Evolutionary conservation across 169 alveolate genomes (phyloP), one percentile per base, ranked within the genome.

Genomic region (Plasmodium gaboni): DNA sequence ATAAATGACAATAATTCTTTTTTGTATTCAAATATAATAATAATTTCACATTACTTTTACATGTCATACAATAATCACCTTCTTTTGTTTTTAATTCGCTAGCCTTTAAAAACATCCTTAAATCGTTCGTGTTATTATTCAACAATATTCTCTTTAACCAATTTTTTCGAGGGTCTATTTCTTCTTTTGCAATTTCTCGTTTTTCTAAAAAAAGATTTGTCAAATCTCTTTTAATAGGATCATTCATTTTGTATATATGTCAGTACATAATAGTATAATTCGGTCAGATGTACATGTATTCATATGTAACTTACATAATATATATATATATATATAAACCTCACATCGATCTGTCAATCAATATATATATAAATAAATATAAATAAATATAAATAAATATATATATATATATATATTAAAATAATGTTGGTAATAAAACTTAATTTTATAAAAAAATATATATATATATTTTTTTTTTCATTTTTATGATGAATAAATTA

Each of bases 61-160:
- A 78, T 64, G 17, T 78, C 4, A 5, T 65, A 26, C 89, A 78
- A n/a, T 64, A 78, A 64, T 65, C 70, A 32, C 78, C 78, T 51
- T 64, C 76, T 69, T 64, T 78, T 51, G 15, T 78, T 65, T 78
- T 78, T 22, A 78, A 64, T 15, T 50, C 76, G 17, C 63, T 48
- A 15, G 89, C 71, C 51, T 65, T 78, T 78, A 78, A 64, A 78
- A 78, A 78, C 65, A 64, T 48, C 24, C 67, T 78, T 61, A 78
- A 65, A 78, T 78, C 89, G 15, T 22, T 38, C 22, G 78, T 64
- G 26, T 78, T 78, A 46, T 78, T 78, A 78, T 78, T 78, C 17
- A 65, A 42, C 64, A 78, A 65, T 48, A 78, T 78, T 59, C 89
- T 63, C 69, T 78, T 78, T n/a, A 78, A 76, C 89, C 89, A 78